Percentiles rank a stretch among this genome's conserved stretches.
phyloP scores from a whole-genome alignment of 768 basidiomycete species.

The Amanita inopinata region DNA sequence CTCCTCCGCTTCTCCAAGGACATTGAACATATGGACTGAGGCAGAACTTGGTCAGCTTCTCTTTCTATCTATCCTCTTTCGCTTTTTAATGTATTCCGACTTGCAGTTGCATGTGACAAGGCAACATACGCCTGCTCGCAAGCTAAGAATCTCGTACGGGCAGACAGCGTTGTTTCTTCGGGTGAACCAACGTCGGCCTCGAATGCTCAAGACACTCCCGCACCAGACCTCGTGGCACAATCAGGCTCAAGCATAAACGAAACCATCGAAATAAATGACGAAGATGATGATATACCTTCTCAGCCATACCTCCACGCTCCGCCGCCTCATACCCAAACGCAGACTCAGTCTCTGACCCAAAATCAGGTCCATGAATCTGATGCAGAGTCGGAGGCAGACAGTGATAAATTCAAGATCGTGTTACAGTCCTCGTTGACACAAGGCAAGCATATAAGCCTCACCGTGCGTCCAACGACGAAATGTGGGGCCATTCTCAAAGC shows the following conservation, averaged over 20 bases:
- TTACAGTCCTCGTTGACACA: conserved; percentile 45
- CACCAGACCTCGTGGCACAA: neutral
- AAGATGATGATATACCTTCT: conserved; percentile 13
- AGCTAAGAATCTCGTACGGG: neutral
- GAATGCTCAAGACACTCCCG: too few relatives aligned
- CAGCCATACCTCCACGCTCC: neutral
- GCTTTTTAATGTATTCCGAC: neutral
- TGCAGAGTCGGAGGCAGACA: conserved; percentile 33
- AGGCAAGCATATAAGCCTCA: conserved; percentile 48
- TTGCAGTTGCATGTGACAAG: conserved; percentile 56
- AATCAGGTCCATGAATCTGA: conserved; percentile 20
- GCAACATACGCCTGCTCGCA: conserved; percentile 53
- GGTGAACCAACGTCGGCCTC: conserved; percentile 8
- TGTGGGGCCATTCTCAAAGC: conserved; percentile 70
- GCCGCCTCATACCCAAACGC: conserved; percentile 3
- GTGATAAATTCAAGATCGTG: conserved; percentile 54
- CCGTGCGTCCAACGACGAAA: conserved; percentile 65
- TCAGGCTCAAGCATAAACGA: conserved; percentile 12
- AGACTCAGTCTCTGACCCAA: conserved; percentile 11
- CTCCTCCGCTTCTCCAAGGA: conserved; percentile 57
- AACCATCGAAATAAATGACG: conserved; percentile 17
- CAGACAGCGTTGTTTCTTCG: conserved; percentile 4
- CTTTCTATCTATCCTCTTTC: neutral
- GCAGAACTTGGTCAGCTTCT: conserved; percentile 49
- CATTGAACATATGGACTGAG: conserved; percentile 57